Base-by-base conservation (phyloP, 1,284 basidiomycete species). In the Ustilago vetiveriae region DNA sequence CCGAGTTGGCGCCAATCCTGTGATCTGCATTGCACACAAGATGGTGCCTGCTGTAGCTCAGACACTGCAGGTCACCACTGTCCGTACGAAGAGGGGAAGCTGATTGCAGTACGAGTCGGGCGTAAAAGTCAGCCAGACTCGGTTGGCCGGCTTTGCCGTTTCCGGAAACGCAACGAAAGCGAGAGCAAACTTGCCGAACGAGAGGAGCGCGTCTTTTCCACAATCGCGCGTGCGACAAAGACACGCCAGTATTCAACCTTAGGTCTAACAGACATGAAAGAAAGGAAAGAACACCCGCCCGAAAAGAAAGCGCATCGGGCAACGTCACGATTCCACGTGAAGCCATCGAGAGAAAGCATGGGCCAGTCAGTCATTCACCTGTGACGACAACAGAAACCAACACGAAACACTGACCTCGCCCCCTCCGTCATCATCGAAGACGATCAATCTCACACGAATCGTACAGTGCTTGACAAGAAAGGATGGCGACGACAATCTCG, bases 401-500 rank as follows among this genome's bases (percentile, higher is more conserved):
- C 33, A 36, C 44, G 29, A 30, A 30, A 10, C 4, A 14, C 9
- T 30, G 10, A 4, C 6, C 33, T 35, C 33, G 13, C n/a, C 16
- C 23, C 21, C 9, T 19, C n/a, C 13, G 26, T 6, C 43, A n/a
- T 35, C 33, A 35, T 35, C 33, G 16, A 14, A 30, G 29, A 30
- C 14, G 13, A n/a, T 27, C 37, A 27, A 36, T 16, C 26, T 6
- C 7, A 16, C n/a, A n/a, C n/a, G n/a, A n/a, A n/a, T n/a, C n/a
- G n/a, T n/a, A n/a, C n/a, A n/a, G n/a, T 13, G 13, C 9, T n/a
- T 33, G 9, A 16, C 32, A 33, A 35, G 27, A 29, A 29, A 29
- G 13, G 13, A 67, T 60, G 64, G 64, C 57, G 13, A 51, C 56
- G 3, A 46, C 50, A 4, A 42, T 44, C 14, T 51, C 52, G 32